Base-by-base conservation (phyloP, 2,329 filamentous ascomycete species). In the Polytolypa hystricis region DNA sequence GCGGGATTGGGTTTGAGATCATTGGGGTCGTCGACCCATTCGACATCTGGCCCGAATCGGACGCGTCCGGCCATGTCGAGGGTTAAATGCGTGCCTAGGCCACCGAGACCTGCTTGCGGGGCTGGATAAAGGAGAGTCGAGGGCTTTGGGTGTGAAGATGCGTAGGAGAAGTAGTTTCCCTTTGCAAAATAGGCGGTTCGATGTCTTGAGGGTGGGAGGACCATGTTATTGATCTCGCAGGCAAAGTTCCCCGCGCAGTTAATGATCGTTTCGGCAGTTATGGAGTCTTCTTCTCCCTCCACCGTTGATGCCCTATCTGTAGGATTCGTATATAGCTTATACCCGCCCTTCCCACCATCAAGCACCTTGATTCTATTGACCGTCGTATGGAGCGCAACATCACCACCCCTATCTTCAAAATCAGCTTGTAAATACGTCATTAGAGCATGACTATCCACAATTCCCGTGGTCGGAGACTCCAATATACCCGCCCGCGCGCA, bases 21-120 rank as follows among this genome's bases (percentile, higher is more conserved):
- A 6, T 63, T 60, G 0, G 85, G 76, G 1, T 69, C 64, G 33
- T 80, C 73, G 0, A 94, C 80, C 91, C 91, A 96, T 57, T 96
- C 85, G 10, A 95, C 82, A 54, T 98, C 91, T 0, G 91, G 91
- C 0, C 91, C 91, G 58, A 98, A 98, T 25, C 85, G 80, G 29
- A 96, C 71, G 1, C 84, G 75, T 0, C 89, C 87, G 0, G 68
- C 73, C 62, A 96, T 71, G 57, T 98, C 91, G 39, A 96, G 72
- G 1, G 91, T 98, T 12, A 98, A 67, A 59, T 98, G 91, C 0
- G 91, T 96, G 32, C 91, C 91, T 0, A 98, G 89, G 0, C 91
- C 89, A 35, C 77, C 87, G 15, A 79, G 74, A 2, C 87, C 87
- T 0, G 86, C 81, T 6, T 82, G 69, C 0, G 89, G 86, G 0